phyloP scores from a whole-genome alignment of 1,284 basidiomycete species.

The Porogramme epimiltina region DNA sequence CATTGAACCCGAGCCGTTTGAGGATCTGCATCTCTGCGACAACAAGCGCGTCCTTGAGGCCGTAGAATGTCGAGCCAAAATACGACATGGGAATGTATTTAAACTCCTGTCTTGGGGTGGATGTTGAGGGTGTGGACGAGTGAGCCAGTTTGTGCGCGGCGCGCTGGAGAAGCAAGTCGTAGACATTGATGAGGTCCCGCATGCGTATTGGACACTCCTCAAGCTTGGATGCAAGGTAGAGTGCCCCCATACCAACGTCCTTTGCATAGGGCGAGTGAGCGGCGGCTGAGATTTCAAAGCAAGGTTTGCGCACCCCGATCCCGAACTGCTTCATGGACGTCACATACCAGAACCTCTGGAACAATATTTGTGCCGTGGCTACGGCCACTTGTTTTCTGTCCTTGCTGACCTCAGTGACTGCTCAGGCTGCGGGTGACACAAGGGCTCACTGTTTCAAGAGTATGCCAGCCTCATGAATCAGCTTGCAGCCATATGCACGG shows the following conservation, averaged over 20 bases:
- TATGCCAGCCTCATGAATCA: constrained; percentile 94
- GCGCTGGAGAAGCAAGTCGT: constrained; percentile 81
- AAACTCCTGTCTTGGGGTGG: constrained; percentile 44
- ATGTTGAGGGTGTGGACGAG: constrained; percentile 22
- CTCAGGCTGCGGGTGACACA: neutral
- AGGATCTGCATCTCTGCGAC: constrained; percentile 97
- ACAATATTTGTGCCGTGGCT: constrained; percentile 94
- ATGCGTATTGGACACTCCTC: constrained; percentile 92
- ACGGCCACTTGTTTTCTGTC: constrained; percentile 93
- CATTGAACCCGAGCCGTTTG: constrained; percentile 90
- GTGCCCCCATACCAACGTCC: constrained; percentile 92
- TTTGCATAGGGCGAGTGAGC: constrained; percentile 32
- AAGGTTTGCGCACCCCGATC: constrained; percentile 66
- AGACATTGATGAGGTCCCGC: constrained; percentile 93
- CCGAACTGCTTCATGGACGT: constrained; percentile 93
- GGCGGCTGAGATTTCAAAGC: constrained; percentile 4
- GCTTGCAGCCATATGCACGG: constrained; percentile 84
- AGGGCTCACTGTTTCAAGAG: constrained; percentile 80
- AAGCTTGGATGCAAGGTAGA: constrained; percentile 95
- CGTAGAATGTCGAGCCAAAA: constrained; percentile 82
- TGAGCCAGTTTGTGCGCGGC: constrained; percentile 43
- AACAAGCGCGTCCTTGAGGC: constrained; percentile 87
- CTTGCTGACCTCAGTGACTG: neutral
- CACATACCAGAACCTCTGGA: constrained; percentile 97
- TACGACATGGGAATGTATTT: constrained; percentile 84